phyloP scores from a whole-genome alignment of 306 rosid species.

The Trifolium fragiferum region DNA sequence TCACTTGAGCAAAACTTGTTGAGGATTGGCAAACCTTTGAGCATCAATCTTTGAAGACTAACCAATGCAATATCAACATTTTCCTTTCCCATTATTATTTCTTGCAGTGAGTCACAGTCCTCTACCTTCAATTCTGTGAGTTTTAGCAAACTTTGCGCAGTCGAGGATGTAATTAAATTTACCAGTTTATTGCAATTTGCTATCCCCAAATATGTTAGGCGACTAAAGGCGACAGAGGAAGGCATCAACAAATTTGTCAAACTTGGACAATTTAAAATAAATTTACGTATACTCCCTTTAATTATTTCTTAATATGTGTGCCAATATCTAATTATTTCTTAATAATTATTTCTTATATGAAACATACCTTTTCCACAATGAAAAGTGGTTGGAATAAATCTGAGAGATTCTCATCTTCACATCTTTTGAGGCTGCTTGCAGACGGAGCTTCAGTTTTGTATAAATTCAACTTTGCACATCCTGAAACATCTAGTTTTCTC shows the following conservation, averaged over 20 bases:
- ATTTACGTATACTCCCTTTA: too few relatives aligned
- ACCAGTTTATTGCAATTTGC: neutral
- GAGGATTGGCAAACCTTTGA: neutral
- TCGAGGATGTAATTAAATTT: neutral
- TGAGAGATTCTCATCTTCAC: neutral
- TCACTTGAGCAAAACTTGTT: neutral
- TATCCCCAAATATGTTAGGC: slow-evolving; percentile 13
- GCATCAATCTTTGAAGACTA: neutral
- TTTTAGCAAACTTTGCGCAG: neutral
- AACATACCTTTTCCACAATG: neutral
- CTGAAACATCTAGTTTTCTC: too few relatives aligned
- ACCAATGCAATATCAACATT: neutral
- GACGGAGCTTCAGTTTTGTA: neutral
- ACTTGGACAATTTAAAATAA: neutral
- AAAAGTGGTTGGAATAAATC: neutral
- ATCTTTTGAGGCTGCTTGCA: neutral
- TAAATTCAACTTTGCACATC: neutral
- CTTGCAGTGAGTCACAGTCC: neutral
- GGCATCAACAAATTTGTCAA: neutral
- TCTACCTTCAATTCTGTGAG: neutral
- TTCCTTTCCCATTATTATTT: neutral
- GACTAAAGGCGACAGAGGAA: slow-evolving; percentile 3
- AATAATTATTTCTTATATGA: too few relatives aligned
- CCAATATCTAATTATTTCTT: too few relatives aligned
- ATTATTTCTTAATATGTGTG: too few relatives aligned